Evolutionary conservation across 1,284 basidiomycete genomes (phyloP), one percentile per base, ranked within the genome.

Genomic region (Mycena sp.): DNA sequence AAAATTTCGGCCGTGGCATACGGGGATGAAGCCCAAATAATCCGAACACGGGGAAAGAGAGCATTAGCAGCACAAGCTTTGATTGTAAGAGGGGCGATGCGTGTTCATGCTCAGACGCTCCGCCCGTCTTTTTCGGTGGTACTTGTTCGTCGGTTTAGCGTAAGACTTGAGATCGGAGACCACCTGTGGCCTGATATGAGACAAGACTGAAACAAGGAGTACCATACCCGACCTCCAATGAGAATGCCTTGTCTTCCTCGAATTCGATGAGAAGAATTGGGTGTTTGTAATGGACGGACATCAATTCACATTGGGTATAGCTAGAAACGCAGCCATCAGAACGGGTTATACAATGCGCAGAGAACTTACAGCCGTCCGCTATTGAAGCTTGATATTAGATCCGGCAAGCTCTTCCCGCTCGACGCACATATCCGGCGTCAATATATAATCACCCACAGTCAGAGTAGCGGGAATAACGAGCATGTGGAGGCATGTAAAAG

Each of bases 221-320:
- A 46, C 52, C 30, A 2, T 4, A 14, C 76, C 83, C 64, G 71
- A 94, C 95, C 76, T 94, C 89, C 14, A 98, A 83, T 0, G 94
- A 93, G 76, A 99, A 99, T 0, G 94, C 89, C 72, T 97, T 98
- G 76, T 98, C 93, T 77, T 99, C 95, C 72, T 99, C 97, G 70
- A 99, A 99, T 74, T 99, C 97, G 71, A 99, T 98, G n/a, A 99
- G 83, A 16, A 99, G 80, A 57, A 99, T 87, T 0, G 96, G 96
- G 44, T 93, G 90, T 78, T 96, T 96, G 79, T 99, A 99, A 75
- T 99, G 92, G 6, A 92, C 91, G 0, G 92, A 95, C 97, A 99
- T 99, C 19, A 95, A 77, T 78, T 99, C 97, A 79, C 97, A 99
- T 74, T 99, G 97, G 0, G 95, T 94, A 75, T 98, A 98, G 61